Evolutionary conservation across 495 filamentous ascomycete species (phyloP), one percentile per base, ranked within the genome.

Genomic region (Aspergillus coremiiformis): DNA sequence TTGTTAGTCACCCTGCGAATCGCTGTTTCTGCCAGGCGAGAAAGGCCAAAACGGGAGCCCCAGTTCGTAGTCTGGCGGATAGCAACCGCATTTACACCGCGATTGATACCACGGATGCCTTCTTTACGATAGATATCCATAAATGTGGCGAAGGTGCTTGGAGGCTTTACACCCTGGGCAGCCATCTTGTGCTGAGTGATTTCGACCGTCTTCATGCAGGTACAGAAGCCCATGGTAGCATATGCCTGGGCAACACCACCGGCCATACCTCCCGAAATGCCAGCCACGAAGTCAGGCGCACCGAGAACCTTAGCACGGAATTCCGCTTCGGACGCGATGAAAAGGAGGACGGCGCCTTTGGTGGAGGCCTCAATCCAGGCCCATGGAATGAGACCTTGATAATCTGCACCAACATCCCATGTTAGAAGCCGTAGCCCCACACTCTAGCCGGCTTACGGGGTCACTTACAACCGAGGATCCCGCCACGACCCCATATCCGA

Each of bases 291-390:
- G 64, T 91, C 85, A 58, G 76, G 78, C 57, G 90, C 91, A 58
- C 94, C 94, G 59, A 84, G 79, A 55, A 72, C 69, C 61, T 84
- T 84, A 57, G 90, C 91, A 65, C 90, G 83, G 79, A 85, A 97
- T 76, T 98, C 93, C 70, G 90, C 92, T 75, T 98, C 93, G 57
- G 90, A 94, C 62, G 94, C 91, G 72, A 98, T 91, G 75, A 98
- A 98, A 73, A 98, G 89, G 66, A 98, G 86, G 57, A 98, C 93
- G 58, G 93, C 93, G 65, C 93, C 93, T 77, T 98, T 98, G 69
- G 94, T 97, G 61, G 93, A 97, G 70, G 94, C 94, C 79, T 98
- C 93, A 78, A 98, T 98, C 93, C 93, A 98, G 74, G 93, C 93
- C 93, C 93, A 98, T 57, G 93, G 93, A 72, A 98, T 98, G 64